Base-by-base conservation (phyloP, 2,329 filamentous ascomycete genomes). In the Xylaria sp. region DNA sequence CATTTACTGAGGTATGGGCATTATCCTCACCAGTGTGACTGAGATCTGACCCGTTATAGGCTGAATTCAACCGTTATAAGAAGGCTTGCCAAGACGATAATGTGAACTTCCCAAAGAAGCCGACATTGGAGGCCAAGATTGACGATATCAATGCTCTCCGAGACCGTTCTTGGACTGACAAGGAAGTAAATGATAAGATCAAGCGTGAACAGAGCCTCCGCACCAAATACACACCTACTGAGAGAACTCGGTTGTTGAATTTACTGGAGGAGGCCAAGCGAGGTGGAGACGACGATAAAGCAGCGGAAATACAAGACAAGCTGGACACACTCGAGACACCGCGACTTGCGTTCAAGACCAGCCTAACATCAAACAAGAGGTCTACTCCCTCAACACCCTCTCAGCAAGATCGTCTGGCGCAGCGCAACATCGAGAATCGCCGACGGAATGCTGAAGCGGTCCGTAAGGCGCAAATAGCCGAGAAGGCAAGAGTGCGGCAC, bases 391-490 rank as follows among this genome's bases (percentile, higher is more conserved):
- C 77, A 41, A 73, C 80, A 7, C 77, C 81, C 29, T 79, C 78
- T 9, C 89, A 95, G 71, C 91, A 93, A 70, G 91, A 96, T 60
- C 87, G 90, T 22, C 81, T 97, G 20, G 90, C 90, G 0, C 83
- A 89, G 66, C 80, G 96, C 61, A 99, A 99, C 73, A 80, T 84
- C 22, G 85, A 89, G 67, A 97, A 96, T 72, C 87, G 93, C 57
- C 86, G 87, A 54, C 82, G 87, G 63, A 97, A 97, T 67, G 83
- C 84, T n/a, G 90, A 96, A 69, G 87, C 90, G 44, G 89, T 97
- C n/a, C 90, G 93, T 55, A 90, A 90, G 71, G 93, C 92, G 0
- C 90, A 97, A 69, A 79, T 96, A 51, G 88, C 88, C 63, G 94
- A 99, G 74, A 83, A 87, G 63, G 82, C 83, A 45, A 81, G 80